Evolutionary conservation across 805 yeast genomes (phyloP).

Genomic region (Nakazawaea ernobii): DNA sequence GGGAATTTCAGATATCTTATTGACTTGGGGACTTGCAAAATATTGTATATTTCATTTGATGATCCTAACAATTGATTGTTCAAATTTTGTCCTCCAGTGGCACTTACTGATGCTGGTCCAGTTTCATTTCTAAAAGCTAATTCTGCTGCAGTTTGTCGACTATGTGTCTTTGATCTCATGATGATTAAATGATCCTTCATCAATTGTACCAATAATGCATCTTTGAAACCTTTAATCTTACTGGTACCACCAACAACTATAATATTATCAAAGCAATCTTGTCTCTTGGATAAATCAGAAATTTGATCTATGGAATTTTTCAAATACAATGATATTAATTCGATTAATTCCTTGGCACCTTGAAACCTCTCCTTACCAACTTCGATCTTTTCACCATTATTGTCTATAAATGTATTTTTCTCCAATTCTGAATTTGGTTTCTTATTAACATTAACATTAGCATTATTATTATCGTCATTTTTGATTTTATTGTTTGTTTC

Average conservation of each 20-base stretch:
- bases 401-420: slow-evolving; percentile 63
- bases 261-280: slow-evolving; percentile 80
- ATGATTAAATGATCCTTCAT: slow-evolving; percentile 47
- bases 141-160: slow-evolving; percentile 16
- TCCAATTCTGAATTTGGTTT: slow-evolving; percentile 64
- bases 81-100: slow-evolving; percentile 14
- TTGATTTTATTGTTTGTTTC: slow-evolving; percentile 15
- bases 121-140: slow-evolving; percentile 24
- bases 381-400: slow-evolving; percentile 44
- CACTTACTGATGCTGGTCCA: slow-evolving; percentile 9
- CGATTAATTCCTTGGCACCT: slow-evolving; percentile 63
- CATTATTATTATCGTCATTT: slow-evolving; percentile 9
- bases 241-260: slow-evolving; percentile 76
- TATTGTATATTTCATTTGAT: slow-evolving; percentile 21
- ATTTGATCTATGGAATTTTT: slow-evolving; percentile 49
- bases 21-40: slow-evolving; percentile 73
- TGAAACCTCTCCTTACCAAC: slow-evolving; percentile 90
- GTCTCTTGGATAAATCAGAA: slow-evolving; percentile 60
- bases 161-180: slow-evolving; percentile 18
- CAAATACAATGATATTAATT: slow-evolving; percentile 46
- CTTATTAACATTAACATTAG: neutral
- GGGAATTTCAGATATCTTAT: slow-evolving; percentile 68
- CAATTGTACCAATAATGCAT: slow-evolving; percentile 56
- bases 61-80: slow-evolving; percentile 12
- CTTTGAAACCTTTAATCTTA: slow-evolving; percentile 69